Evolutionary conservation across 202 grass and related monocot genomes (phyloP), one percentile per base, ranked within the genome.

Genomic region (Schoenoplectus triqueter): DNA sequence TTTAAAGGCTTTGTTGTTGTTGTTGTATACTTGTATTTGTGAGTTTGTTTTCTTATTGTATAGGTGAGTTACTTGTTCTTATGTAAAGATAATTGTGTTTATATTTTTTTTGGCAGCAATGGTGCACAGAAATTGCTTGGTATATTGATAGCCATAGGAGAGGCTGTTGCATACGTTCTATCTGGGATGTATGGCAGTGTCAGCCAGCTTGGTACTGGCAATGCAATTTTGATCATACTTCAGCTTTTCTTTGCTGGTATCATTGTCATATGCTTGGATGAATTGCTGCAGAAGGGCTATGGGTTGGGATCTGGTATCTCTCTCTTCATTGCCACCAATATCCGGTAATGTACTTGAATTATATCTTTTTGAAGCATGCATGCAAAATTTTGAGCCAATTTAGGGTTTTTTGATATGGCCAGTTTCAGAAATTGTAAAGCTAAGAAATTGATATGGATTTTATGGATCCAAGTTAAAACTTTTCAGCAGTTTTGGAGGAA

Each of bases 221-320:
- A 96, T 81, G 93, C 93, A 50, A 96, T 96, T 86, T 86, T 96
- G 84, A 96, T 96, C 18, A 96, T 96, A 78, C 91, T 96, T 84
- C 93, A 96, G 59, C 93, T 96, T 22, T 96, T 96, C 86, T 93
- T 96, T 88, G 93, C 93, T 85, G 91, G 93, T 46, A 96, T 96
- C 80, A 93, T 96, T 78, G 93, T 96, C 65, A 91, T 96, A 65
- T 96, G 93, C 69, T 68, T 96, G 66, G 91, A 96, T 77, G 93
- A 96, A 84, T 73, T 96, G 84, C 93, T 96, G 82, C 93, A 96
- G 93, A 96, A 96, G 88, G 91, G 94, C 70, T 96, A 96, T 91
- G 94, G 94, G 88, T 77, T 96, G 65, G 94, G 94, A n/a, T 96
- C 94, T 88, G 94, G 94, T 66, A 96, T 96, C 78, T 96, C 94